Evolutionary conservation across 768 basidiomycete genomes (phyloP).

Genomic region (Amylocystis lapponica): DNA sequence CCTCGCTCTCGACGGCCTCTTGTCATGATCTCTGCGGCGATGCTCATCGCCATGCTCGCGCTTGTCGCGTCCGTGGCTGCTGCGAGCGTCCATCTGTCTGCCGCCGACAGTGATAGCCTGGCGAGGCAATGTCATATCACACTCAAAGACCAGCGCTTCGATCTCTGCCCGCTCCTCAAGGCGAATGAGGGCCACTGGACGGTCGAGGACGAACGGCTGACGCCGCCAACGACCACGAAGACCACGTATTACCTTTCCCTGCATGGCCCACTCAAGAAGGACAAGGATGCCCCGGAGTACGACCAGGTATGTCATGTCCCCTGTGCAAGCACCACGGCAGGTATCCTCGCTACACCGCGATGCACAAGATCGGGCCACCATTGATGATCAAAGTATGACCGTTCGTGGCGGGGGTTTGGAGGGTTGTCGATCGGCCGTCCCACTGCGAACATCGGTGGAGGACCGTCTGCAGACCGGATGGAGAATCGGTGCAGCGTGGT

Average conservation of each 20-base stretch:
- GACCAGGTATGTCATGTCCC: conserved; percentile 23
- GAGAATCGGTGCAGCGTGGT: too few species aligned
- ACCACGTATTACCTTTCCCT: conserved; percentile 23
- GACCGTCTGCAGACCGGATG: too few species aligned
- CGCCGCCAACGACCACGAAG: conserved; percentile 25
- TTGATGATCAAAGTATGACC: too few species aligned
- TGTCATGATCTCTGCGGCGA: background rate
- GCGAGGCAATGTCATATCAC: conserved; percentile 21
- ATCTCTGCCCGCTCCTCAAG: conserved; percentile 25
- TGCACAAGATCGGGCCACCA: too few species aligned
- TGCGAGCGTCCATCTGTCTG: background rate
- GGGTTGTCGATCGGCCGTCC: too few species aligned
- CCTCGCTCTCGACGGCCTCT: too few species aligned
- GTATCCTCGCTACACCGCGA: too few species aligned
- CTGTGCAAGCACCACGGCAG: too few species aligned
- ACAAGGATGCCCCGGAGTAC: conserved; percentile 14
- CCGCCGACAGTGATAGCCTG: conserved; percentile 4
- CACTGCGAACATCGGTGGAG: too few species aligned
- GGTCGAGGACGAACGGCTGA: conserved; percentile 14
- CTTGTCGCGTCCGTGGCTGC: conserved; percentile 1
- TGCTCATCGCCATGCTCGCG: background rate
- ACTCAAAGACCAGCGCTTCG: conserved; percentile 16
- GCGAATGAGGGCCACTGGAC: conserved; percentile 14
- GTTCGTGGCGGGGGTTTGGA: too few species aligned
- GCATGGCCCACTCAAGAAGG: conserved; percentile 18